Base-by-base conservation (phyloP, 2,329 filamentous ascomycete genomes). In the Penicillium polonicum region DNA sequence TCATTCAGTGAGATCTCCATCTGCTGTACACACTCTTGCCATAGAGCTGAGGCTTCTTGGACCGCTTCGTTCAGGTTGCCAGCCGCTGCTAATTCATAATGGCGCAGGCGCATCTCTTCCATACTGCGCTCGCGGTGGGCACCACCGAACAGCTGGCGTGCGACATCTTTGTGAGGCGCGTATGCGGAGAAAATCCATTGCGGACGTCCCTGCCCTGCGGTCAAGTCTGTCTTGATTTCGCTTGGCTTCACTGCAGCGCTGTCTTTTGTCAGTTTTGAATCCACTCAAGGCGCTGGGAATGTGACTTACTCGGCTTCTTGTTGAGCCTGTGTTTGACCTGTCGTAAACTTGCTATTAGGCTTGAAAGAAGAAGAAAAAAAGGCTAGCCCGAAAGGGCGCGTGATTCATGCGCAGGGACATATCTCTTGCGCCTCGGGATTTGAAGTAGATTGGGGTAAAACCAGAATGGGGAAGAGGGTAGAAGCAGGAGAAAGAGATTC, bases 131-230 rank as follows among this genome's bases (percentile, higher is more conserved):
- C 93, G 19, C 92, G 83, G 6, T 85, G 81, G 44, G 81, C 82
- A 1, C 91, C 92, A 52, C 91, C 91, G 68, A 96, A 92, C 1
- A 97, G 81, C 74, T 96, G 91, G 19, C 85, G 85, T 0, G 92
- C 92, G 1, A 89, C 85, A 65, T 92, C 85, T 67, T 80, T 83
- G 4, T 88, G 89, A 0, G 92, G 92, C 0, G 87, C 90, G 73
- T 96, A 97, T 23, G 88, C 83, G 1, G 92, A 96, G 25, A 97
- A 82, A 5, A 94, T 88, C 89, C 92, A 97, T 80, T 85, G 78
- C 19, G 93, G 93, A 9, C 83, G 82, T 59, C 94, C 90, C 23
- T 81, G 80, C 6, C 74, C 74, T 23, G 65, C 61, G 0, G 81
- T 84, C 45, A 95, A 79, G 69, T 95, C 91, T 52, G 77, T 76